Evolutionary conservation across 352 stramenopile genomes (phyloP), one percentile per base, ranked within the genome.

Genomic region (Phytophthora vignae): DNA sequence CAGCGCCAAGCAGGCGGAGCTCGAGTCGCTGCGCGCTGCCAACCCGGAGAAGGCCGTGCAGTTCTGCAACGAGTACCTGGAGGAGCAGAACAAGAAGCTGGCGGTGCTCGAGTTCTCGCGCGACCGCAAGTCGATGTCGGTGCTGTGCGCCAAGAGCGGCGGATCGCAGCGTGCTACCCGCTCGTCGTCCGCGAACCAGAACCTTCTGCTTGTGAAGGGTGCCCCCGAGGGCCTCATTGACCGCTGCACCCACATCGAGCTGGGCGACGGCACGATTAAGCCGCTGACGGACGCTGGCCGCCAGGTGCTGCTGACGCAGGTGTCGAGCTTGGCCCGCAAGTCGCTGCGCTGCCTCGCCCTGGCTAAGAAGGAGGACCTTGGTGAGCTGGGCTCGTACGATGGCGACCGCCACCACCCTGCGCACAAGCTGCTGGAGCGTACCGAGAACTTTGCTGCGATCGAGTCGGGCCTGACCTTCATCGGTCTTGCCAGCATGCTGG

Each of bases 181-280:
- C 49, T 94, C 89, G 58, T 76, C 83, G 7, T 72, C 82, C 0
- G 78, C 85, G 10, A 84, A 85, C 61, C 84, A 91, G 64, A 99
- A 99, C 78, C 74, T 98, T 53, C 81, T 99, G 17, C 94, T 99
- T 42, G 97, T 99, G 14, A 99, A 99, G 87, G 98, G 98, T 55
- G 98, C 98, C 15, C 97, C 98, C 1, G 98, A 99, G 78, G 88
- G 97, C 15, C 76, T 99, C 2, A 83, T 99, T 60, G 88, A 98
- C 64, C 93, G 98, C 52, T 99, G 98, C 82, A 95, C 91, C 17
- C 82, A 90, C 76, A 85, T 99, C 14, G 95, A 98, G 81, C 78
- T 98, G 36, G 84, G 87, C 22, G 91, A 99, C 74, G 98, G 98
- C 8, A 93, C 74, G 7, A 77, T 98, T 17, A 93, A 98, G 66